Evolutionary conservation across 192 early-diverging fungal species (phyloP), one percentile per base, ranked within the genome.

Genomic region (Linnemannia exigua): DNA sequence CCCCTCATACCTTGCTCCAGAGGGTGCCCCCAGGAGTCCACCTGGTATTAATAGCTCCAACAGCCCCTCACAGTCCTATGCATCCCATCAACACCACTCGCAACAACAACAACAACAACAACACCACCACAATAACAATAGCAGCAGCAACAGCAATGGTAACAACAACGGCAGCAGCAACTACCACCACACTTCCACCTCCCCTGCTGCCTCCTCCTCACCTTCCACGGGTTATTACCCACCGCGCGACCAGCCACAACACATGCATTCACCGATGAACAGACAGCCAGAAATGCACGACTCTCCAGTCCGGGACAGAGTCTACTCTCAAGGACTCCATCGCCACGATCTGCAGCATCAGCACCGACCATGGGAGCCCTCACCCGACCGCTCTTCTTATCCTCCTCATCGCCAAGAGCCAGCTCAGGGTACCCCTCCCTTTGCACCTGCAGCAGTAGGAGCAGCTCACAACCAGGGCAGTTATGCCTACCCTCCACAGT

Each of bases 311-410:
- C 58, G 58, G 12, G 58, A 63, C 58, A 63, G 58, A 63, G 58
- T 63, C 28, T 31, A 63, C 28, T 63, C 58, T 63, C 28, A 63
- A 12, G 58, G 58, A 63, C 58, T 31, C 58, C 15, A 77, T 38
- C 37, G 36, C 31, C 67, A 68, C 33, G 33, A 36, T 35, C 76
- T 67, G 20, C 72, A 74, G 50, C 72, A 72, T 19, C 74, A 61
- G 37, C 54, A 75, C 37, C 58, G 61, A 22, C 58, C 58, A 63
- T 63, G 58, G 58, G 58, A 63, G 58, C 58, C 58, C 58, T 63
- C 58, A 11, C 63, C 28, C 28, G 71, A 70, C 20, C 68, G 63
- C 67, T 58, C 68, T 20, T 33, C 76, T 6, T 50, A 37, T 44
- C 12, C 58, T 63, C 58, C 72, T 47, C 72, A 36, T 52, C 22